Conservation (phyloP, 2,329 filamentous ascomycete genomes). For the Alternaria ethzedia region DNA sequence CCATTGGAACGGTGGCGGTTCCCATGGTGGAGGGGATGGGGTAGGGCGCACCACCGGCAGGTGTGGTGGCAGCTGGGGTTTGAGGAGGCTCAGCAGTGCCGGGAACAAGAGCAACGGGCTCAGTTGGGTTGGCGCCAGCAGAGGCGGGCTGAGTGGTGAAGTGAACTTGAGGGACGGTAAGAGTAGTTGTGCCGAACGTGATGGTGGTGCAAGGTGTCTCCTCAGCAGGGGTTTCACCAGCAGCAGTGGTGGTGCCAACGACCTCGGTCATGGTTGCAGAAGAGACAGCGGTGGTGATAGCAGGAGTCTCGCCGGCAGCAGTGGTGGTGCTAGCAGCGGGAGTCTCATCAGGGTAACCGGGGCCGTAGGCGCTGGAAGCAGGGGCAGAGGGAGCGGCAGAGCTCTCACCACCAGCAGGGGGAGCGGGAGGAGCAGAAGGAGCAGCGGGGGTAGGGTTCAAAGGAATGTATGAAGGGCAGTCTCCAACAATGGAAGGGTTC, state of each 20-base stretch:
- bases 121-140: conserved; percentile 35
- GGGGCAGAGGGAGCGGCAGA: conserved; percentile 4
- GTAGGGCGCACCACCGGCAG: conserved; percentile 23
- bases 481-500: conserved; percentile 87
- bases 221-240: conserved; percentile 2
- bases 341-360: neutral
- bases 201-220: conserved; percentile 47
- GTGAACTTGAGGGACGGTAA: conserved; percentile 56
- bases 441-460: conserved; percentile 38
- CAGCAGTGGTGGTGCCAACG: conserved; percentile 5
- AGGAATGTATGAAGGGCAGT: conserved; percentile 67
- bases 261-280: neutral
- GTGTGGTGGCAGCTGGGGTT: conserved; percentile 33
- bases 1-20: conserved; percentile 17
- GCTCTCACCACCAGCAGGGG: conserved; percentile 8
- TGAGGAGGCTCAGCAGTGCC: conserved; percentile 39
- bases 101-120: conserved; percentile 45
- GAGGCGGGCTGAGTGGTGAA: conserved; percentile 50
- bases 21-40: conserved; percentile 33
- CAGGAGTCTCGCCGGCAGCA: conserved; percentile 9
- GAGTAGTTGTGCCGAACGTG: conserved; percentile 50
- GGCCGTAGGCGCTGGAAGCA: conserved; percentile 7
- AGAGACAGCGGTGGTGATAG: neutral
- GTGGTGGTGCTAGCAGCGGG: conserved; percentile 11
- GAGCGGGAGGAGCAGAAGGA: conserved; percentile 13